Evolutionary conservation across 495 filamentous ascomycete genomes (phyloP).

Genomic region (Penicillium soppii): DNA sequence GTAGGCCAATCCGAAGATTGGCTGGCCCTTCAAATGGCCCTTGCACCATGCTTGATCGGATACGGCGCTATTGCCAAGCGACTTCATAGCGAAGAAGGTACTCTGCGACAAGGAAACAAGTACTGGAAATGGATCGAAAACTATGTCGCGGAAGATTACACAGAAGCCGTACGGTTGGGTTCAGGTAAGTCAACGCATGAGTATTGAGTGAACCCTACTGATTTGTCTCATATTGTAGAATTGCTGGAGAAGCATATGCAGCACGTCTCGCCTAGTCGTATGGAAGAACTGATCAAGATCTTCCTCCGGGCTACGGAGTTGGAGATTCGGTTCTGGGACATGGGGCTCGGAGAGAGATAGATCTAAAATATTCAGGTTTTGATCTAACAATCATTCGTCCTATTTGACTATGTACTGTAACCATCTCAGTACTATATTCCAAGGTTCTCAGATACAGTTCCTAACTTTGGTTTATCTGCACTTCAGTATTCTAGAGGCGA

Average conservation of each 20-base stretch:
- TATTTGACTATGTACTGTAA: too few species aligned
- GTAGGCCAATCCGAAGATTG: slow-evolving; percentile 83
- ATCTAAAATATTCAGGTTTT: neutral
- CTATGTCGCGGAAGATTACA: slow-evolving; percentile 77
- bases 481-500: too few species aligned
- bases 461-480: too few species aligned
- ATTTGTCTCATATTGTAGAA: slow-evolving; percentile 42
- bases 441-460: too few species aligned
- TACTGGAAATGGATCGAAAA: slow-evolving; percentile 92
- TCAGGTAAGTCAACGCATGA: slow-evolving; percentile 50
- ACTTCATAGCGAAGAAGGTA: slow-evolving; percentile 52
- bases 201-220: slow-evolving; percentile 11
- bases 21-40: slow-evolving; percentile 76
- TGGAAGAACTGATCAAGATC: slow-evolving; percentile 78
- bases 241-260: slow-evolving; percentile 70
- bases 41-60: slow-evolving; percentile 83
- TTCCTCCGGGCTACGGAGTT: slow-evolving; percentile 89
- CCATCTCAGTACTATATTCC: too few species aligned
- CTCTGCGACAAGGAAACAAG: slow-evolving; percentile 66
- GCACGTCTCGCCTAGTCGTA: slow-evolving; percentile 65
- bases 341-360: slow-evolving; percentile 53
- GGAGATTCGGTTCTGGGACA: slow-evolving; percentile 88
- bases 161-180: slow-evolving; percentile 63
- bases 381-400: too few species aligned
- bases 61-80: slow-evolving; percentile 75